Conservation (phyloP, 148 eudicot species). For the Pharnaceum exiguum region DNA sequence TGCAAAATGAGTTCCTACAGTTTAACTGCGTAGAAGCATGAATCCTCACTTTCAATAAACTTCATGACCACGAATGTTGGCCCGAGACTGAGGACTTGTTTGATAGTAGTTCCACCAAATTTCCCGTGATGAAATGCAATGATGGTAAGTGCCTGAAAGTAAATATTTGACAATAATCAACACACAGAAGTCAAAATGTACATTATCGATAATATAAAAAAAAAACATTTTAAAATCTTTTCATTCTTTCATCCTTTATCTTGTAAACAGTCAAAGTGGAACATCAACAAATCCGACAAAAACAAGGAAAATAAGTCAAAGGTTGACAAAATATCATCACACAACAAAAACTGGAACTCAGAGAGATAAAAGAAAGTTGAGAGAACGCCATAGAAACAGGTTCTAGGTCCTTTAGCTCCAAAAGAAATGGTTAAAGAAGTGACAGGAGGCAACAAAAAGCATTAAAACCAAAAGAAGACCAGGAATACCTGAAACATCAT, state of each 20-base stretch:
- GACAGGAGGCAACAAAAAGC: background rate
- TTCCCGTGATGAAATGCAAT: constrained; percentile 60
- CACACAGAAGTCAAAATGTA: background rate
- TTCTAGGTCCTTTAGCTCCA: too few relatives aligned
- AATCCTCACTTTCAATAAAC: constrained; percentile 66
- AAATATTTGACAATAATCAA: background rate
- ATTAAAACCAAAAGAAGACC: background rate
- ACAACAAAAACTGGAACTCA: too few relatives aligned
- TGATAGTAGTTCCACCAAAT: constrained; percentile 43
- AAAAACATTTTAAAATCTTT: too few relatives aligned
- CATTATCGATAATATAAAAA: too few relatives aligned
- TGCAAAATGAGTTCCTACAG: background rate
- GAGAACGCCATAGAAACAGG: too few relatives aligned
- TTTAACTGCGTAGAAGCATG: background rate
- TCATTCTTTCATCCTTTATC: too few relatives aligned
- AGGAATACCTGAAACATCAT: constrained; percentile 89
- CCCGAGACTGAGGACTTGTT: constrained; percentile 87
- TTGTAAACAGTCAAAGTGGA: too few relatives aligned
- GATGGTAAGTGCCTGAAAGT: constrained; percentile 66
- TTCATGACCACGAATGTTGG: constrained; percentile 96
- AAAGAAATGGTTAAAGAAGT: background rate
- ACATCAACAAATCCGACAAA: too few relatives aligned
- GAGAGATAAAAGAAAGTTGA: too few relatives aligned
- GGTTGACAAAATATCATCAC: too few relatives aligned
- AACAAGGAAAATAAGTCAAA: too few relatives aligned